Evolutionary conservation across 768 basidiomycete genomes (phyloP), one percentile per base, ranked within the genome.

Genomic region (Dictyophora rubrovolvata): DNA sequence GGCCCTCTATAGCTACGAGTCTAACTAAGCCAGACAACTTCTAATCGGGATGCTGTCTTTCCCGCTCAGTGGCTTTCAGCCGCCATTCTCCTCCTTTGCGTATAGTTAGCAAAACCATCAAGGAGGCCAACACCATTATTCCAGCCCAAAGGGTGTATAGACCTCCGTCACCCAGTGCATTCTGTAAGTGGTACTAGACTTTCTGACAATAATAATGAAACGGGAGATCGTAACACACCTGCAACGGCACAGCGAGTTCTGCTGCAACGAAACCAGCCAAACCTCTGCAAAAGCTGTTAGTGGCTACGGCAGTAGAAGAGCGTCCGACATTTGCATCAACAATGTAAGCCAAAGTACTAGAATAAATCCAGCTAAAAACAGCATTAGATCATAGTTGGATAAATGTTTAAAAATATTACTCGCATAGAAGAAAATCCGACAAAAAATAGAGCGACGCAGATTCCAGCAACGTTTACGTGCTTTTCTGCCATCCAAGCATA

Each of bases 271-370:
- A 87, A 2, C 85, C 90, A 16, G 78, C 71, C 3, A 77, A 48
- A 0, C 92, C 89, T 53, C 92, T 79, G 69, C 87, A 87, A 33
- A 79, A 79, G 59, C 86, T 87, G 69, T 94, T 94, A 28, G 78
- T 72, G 0, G 91, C 89, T 7, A 83, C 80, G 1, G 87, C 89
- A 2, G 81, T 81, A 4, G 86, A 82, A 1, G 88, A 88, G 28
- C 87, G 79, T 9, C 92, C 93, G 6, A 77, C 74, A 67, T 94
- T 96, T 5, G 89, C 82, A 64, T 96, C 92, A 16, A 93, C 89
- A 35, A 93, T 76, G 65, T 93, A 94, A 0, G 92, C 86, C 33
- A 94, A 71, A 0, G 87, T 85, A 53, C 82, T 82, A 16, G 82
- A 71, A 66, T 87, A 86, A 52, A 84, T 81, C 70, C 76, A 76